phyloP scores from a whole-genome alignment of 768 basidiomycete species.

The Nidula microcarpa region DNA sequence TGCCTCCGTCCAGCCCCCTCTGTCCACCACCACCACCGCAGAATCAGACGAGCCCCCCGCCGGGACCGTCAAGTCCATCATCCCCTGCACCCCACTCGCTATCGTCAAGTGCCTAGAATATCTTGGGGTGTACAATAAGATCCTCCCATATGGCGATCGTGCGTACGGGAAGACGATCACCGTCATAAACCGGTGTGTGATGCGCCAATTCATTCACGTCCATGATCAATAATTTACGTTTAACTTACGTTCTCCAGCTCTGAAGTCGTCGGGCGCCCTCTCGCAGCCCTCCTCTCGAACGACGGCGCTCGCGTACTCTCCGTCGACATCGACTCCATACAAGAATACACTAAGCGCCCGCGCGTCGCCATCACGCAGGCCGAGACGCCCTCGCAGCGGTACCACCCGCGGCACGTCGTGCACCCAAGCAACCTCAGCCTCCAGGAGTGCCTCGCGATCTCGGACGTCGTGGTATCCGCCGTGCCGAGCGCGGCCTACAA shows the following conservation, averaged over 20 bases:
- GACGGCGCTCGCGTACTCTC: conserved; percentile 96
- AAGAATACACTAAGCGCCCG: conserved; percentile 94
- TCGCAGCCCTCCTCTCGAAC: conserved; percentile 94
- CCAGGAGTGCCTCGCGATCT: conserved; percentile 75
- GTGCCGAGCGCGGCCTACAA: conserved; percentile 87
- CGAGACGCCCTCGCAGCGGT: conserved; percentile 45
- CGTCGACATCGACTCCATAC: conserved; percentile 89
- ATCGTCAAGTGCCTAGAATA: conserved; percentile 94
- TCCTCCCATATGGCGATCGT: conserved; percentile 91
- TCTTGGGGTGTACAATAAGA: conserved; percentile 87
- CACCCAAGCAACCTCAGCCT: conserved; percentile 66
- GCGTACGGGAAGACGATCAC: conserved; percentile 92
- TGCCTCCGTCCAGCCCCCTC: conserved; percentile 39
- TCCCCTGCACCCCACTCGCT: conserved; percentile 96
- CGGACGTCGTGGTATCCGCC: conserved; percentile 93
- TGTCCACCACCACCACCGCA: conserved; percentile 21
- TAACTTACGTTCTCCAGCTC: conserved; percentile 48
- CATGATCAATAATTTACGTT: no score
- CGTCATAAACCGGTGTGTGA: conserved; percentile 81
- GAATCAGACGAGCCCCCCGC: conserved; percentile 66
- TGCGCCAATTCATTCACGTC: no score
- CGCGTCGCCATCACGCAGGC: conserved; percentile 24
- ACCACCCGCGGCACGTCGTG: conserved; percentile 82
- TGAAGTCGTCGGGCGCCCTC: conserved; percentile 94
- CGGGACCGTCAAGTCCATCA: conserved; percentile 91